Base-by-base conservation (phyloP, 78 protist genomes). In the Anaeramoeba ignava region DNA sequence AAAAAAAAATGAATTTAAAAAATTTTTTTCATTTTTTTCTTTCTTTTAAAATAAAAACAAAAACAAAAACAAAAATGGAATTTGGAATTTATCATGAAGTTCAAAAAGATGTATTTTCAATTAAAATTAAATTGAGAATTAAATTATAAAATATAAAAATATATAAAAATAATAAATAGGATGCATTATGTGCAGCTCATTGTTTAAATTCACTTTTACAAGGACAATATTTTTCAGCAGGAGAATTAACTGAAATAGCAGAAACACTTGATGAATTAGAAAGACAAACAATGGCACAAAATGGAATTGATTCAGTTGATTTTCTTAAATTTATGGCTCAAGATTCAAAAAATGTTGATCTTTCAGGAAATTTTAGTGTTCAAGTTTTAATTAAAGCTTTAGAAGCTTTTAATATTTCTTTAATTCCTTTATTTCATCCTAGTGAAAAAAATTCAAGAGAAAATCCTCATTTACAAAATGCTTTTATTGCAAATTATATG, bases 151-250 rank as follows among this genome's bases (percentile, higher is more conserved):
- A n/a, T n/a, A n/a, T n/a, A n/a, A n/a, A n/a, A n/a, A n/a, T n/a
- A n/a, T n/a, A n/a, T n/a, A n/a, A n/a, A n/a, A n/a, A n/a, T n/a
- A n/a, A n/a, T n/a, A 54, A 54, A 39, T 38, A 85, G 23, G 92
- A 87, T 42, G 84, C 85, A 38, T 82, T 90, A 39, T 90, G 92
- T 83, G 89, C 84, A 23, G 88, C 84, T 1, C 92, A 90, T 67
- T 85, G 84, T 3, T 3, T 90, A 34, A 90, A 90, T 82, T 80
- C 89, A 39, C 2, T 86, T 34, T 39, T 90, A 31, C 92, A 87
- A 33, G 87, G 87, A 33, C 82, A 82, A 40, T 68, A 42, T 33
- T 86, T 90, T 39, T 84, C 81, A 79, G 89, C 80, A 2, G 80
- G 83, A 3, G 89, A 86, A 39, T 36, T 90, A 33, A 87, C 87